Base-by-base conservation (phyloP, 441 rosid species). In the Gossypium laxum region DNA sequence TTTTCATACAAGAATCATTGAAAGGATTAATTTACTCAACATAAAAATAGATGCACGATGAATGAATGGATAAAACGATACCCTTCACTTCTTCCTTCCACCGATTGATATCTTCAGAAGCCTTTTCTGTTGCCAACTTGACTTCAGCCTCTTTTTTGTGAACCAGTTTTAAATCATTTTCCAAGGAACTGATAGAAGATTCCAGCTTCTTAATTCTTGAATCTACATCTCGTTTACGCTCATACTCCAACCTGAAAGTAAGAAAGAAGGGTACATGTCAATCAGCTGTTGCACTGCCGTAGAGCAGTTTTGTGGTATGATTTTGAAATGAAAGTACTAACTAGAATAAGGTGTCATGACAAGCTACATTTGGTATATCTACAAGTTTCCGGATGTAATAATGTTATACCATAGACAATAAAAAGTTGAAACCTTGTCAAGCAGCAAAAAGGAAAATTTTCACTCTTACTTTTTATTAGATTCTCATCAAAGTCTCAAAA, bases 181-280 rank as follows among this genome's bases (percentile, higher is more conserved):
- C 89, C 78, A 92, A 85, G 52, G 83, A 58, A 78, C 56, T 78
- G 48, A 92, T 74, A 74, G 94, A 82, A 74, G 89, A 79, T 78
- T 92, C 97, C 80, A 95, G 84, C 84, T 87, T 91, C 76, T 73
- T 86, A 79, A 87, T 89, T 65, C 93, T 81, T 77, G 92, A 86
- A 41, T 89, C 96, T 83, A 88, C 88, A 79, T 92, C 99, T 72
- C 97, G 88, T 80, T 87, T 92, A 65, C 87, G 93, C 85, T 92
- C 97, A 78, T 92, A 95, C 77, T 92, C 97, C 89, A 95, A 77
- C 90, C 99, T 92, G 83, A 18, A 81, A 45, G 69, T 45, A 45
- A 30, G 47, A 48, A 78, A 75, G 71, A 56, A 72, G 50, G 58
- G 41, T 26, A 48, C 5, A 43, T 38, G 24, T 15, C 43, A 50